Percentiles rank a stretch among this genome's conserved stretches.
Evolutionary conservation across 176 grass and related monocot species (phyloP).

Genomic region (Rhipidocladum racemiflorum): DNA sequence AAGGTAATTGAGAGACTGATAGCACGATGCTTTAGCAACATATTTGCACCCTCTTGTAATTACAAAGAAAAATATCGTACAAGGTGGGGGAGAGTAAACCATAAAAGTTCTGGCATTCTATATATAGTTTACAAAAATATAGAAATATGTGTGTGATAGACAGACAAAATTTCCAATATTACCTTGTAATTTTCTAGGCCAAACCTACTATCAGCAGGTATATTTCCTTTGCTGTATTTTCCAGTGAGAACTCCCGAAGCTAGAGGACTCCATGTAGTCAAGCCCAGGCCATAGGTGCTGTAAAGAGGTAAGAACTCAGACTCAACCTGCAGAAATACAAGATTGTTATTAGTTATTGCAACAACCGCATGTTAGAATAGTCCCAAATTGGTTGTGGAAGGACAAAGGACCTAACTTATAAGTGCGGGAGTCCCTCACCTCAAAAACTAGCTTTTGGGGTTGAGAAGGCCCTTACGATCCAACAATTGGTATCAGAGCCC

Average conservation of each 20-base stretch:
- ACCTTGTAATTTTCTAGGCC: constrained; percentile 98
- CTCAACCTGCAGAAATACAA: constrained; percentile 66
- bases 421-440: no score
- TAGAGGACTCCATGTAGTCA: constrained; percentile 95
- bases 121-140: background rate
- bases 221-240: constrained; percentile 70
- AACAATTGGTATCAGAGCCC: no score
- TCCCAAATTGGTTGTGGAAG: no score
- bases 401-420: no score
- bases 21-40: no score
- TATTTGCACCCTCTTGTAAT: no score
- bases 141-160: background rate
- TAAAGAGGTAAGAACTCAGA: constrained; percentile 89
- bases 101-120: background rate
- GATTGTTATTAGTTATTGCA: background rate
- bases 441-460: no score
- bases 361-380: no score
- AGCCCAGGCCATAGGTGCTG: constrained; percentile 70
- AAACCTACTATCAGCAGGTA: constrained; percentile 89
- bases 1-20: no score
- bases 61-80: no score
- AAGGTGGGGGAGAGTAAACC: no score
- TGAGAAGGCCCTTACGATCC: no score
- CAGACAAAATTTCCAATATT: background rate
- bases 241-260: constrained; percentile 93